phyloP scores from a whole-genome alignment of 2,329 filamentous ascomycete genomes.

The Botryotinia globosa region DNA sequence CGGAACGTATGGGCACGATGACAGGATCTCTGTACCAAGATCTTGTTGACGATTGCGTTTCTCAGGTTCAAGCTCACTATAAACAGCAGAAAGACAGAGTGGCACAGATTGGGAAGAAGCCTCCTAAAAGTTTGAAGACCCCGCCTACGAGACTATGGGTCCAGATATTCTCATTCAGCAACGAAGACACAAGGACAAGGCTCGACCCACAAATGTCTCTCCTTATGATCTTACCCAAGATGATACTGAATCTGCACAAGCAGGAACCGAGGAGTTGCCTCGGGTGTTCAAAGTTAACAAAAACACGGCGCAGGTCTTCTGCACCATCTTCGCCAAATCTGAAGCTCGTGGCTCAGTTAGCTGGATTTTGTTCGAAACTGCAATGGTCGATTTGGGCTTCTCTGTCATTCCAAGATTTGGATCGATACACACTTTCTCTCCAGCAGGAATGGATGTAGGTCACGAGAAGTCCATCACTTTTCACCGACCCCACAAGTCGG shows the following conservation, averaged over 20 bases:
- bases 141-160: conserved; percentile 27
- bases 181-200: conserved; percentile 46
- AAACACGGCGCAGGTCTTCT: conserved; percentile 42
- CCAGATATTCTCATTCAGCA: conserved; percentile 37
- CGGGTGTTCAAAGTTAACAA: conserved; percentile 41
- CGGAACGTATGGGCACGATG: conserved; percentile 42
- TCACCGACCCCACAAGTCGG: conserved; percentile 15
- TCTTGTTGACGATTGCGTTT: conserved; percentile 42
- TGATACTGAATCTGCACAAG: neutral
- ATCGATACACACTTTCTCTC: conserved; percentile 41
- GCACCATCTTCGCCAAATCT: conserved; percentile 32
- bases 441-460: neutral
- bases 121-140: conserved; percentile 2
- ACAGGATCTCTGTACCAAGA: conserved; percentile 47
- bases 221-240: conserved; percentile 37
- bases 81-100: conserved; percentile 28
- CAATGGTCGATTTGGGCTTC: conserved; percentile 45
- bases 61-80: conserved; percentile 37
- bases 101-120: conserved; percentile 24
- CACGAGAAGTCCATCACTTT: conserved; percentile 15
- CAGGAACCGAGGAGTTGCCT: neutral
- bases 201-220: conserved; percentile 42
- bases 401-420: conserved; percentile 43
- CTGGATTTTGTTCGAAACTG: conserved; percentile 40
- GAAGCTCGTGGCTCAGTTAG: conserved; percentile 20